These are phyloP conservation scores for Ceratobasidium sp. DNA, from an alignment of 1,284 basidiomycete genomes.

Conservation along the genomic window DNA sequence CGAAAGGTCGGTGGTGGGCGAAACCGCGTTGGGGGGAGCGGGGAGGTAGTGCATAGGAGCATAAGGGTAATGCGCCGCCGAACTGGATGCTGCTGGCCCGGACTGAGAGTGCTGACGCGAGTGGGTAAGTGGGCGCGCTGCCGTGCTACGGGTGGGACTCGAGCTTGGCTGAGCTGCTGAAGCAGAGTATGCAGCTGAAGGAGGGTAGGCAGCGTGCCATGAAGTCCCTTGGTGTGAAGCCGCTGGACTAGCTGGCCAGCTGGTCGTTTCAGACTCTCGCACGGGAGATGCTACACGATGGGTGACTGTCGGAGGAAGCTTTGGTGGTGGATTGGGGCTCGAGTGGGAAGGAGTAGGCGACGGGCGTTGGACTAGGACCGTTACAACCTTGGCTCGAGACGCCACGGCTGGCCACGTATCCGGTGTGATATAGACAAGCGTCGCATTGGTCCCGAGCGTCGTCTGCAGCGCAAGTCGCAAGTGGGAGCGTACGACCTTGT, in stretches of 20 bases:
- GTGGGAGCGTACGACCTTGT: not conserved
- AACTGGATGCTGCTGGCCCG: not conserved
- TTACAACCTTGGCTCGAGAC: conserved; percentile 27
- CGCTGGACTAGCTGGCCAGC: not conserved
- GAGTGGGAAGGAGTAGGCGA: not conserved
- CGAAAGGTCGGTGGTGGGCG: conserved; percentile 29
- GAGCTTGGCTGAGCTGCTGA: not conserved
- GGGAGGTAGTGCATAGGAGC: conserved; percentile 35
- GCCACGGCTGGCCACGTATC: conserved; percentile 36
- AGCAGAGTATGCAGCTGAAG: not conserved
- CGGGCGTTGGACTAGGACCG: conserved; percentile 17
- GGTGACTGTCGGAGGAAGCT: not conserved
- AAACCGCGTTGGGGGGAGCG: conserved; percentile 1
- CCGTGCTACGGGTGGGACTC: not conserved
- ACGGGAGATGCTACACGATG: conserved; percentile 6
- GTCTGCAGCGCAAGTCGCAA: conserved; percentile 30
- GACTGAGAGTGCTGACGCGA: conserved; percentile 1
- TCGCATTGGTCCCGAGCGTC: not conserved
- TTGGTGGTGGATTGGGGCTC: not conserved
- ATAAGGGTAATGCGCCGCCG: conserved; percentile 22
- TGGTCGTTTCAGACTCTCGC: conserved; percentile 6
- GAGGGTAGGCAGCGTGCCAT: conserved; percentile 24
- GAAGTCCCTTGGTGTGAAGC: not conserved
- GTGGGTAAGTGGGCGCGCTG: not conserved
- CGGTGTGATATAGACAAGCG: conserved; percentile 18